These are phyloP conservation scores for Petunia axillaris DNA, from an alignment of 257 asterid genomes.

Conservation along the genomic window DNA sequence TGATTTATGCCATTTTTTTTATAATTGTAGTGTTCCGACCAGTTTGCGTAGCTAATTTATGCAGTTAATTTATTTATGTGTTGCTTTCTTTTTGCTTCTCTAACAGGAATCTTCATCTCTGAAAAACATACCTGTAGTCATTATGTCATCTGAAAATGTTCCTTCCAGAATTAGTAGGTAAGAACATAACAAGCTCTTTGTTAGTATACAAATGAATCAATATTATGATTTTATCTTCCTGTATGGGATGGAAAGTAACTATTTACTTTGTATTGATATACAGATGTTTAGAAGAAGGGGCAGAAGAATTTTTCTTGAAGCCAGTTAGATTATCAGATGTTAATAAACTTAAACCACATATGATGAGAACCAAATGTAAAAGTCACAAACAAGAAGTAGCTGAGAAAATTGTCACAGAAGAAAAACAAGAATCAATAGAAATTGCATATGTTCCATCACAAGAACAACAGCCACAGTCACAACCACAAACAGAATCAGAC, in stretches of 20 bases:
- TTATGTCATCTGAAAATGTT: constrained; percentile 36
- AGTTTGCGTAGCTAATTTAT: no score
- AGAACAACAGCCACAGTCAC: not conserved
- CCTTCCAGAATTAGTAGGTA: constrained; percentile 38
- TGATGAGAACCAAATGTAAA: constrained; percentile 33
- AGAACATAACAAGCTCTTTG: constrained; percentile 2
- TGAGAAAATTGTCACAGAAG: not conserved
- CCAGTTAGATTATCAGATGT: constrained; percentile 43
- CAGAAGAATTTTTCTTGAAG: constrained; percentile 42
- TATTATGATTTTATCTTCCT: not conserved
- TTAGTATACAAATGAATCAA: not conserved
- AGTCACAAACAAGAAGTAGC: not conserved
- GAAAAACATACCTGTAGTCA: constrained; percentile 39
- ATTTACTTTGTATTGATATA: not conserved
- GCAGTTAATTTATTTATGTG: not conserved
- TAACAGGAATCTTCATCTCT: constrained; percentile 38
- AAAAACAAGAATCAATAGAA: constrained; percentile 15
- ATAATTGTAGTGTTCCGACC: not conserved
- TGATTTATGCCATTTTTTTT: not conserved
- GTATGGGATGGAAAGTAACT: not conserved
- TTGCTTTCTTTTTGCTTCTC: not conserved
- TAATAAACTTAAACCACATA: constrained; percentile 39
- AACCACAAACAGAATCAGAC: constrained; percentile 3
- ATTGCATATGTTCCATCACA: constrained; percentile 5
- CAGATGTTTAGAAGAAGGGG: constrained; percentile 51